Base-by-base conservation (phyloP, 1,284 basidiomycete species). In the Serendipita sp. region DNA sequence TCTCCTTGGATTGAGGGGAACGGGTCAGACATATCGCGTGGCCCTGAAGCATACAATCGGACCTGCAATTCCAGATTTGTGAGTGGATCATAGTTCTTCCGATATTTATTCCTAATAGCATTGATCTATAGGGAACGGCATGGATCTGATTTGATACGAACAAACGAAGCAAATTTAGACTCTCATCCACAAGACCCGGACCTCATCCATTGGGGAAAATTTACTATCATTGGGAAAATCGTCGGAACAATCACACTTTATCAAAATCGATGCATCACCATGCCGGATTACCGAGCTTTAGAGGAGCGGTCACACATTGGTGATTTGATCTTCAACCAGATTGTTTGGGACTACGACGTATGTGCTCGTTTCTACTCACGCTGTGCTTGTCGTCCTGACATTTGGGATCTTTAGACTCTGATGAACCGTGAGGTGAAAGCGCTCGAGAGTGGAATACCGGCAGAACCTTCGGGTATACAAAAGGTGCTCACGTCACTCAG, bases 171-270 rank as follows among this genome's bases (percentile, higher is more conserved):
- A 64, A 91, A 91, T 66, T 75, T 77, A 3, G 86, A 90, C 68
- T 76, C 78, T 65, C 80, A 82, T 66, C 73, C 79, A 12, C 74
- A 78, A 17, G 82, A 87, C 68, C 74, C 79, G 3, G 73, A 70
- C 38, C 84, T 83, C 71, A 86, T 91, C 60, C 88, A 91, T 68
- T 91, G 88, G 88, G 88, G 84, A 26, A 91, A 91, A 72, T 91
- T 85, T 72, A 88, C 85, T 69, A 84, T 90, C 83, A 85, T 91
- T 76, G 88, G 85, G 34, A 78, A 80, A 35, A 61, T 89, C 70
- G 83, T 91, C 65, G 79, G 79, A 62, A 81, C 77, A 64, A 86
- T 86, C 5, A 79, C 78, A 0, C 80, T 84, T 67, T 87, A 83
- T 66, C 88, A 91, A 72, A 73, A 79, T n/a, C 83, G 85, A 65